These are phyloP conservation scores for Plantago rigida DNA, from an alignment of 305 asterid genomes.

Conservation along the genomic window DNA sequence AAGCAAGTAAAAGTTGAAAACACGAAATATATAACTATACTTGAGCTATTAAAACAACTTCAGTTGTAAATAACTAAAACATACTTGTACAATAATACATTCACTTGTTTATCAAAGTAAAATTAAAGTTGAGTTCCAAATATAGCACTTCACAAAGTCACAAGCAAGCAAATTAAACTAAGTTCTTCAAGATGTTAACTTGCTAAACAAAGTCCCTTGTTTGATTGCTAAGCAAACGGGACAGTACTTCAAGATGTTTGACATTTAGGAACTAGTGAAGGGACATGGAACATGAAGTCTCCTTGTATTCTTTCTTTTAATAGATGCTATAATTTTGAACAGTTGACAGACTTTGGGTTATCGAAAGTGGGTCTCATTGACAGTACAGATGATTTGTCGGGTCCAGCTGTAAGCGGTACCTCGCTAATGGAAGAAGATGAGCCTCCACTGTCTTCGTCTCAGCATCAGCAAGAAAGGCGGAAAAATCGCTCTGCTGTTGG, in stretches of 20 bases:
- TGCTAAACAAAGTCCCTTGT: no score
- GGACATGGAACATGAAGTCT: slow-evolving; percentile 15
- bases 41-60: no score
- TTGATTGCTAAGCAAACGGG: neutral
- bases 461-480: slow-evolving; percentile 76
- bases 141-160: no score
- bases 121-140: no score
- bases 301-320: slow-evolving; percentile 12
- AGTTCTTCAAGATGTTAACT: no score
- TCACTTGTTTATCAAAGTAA: no score
- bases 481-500: slow-evolving; percentile 97
- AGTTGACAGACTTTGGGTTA: slow-evolving; percentile 99
- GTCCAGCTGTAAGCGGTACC: slow-evolving; percentile 87
- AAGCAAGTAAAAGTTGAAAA: no score
- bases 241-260: no score
- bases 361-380: slow-evolving; percentile 97
- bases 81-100: no score
- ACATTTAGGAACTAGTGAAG: slow-evolving; percentile 9
- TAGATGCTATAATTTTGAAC: slow-evolving; percentile 33
- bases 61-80: no score
- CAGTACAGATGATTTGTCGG: slow-evolving; percentile 96
- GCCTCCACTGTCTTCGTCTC: slow-evolving; percentile 51
- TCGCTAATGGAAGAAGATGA: slow-evolving; percentile 92
- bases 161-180: no score
- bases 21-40: no score